A percentile compares a stretch with the other conserved stretches of the same genome.
Conservation (phyloP, 768 basidiomycete species). For the Ephemerocybe angulata region DNA sequence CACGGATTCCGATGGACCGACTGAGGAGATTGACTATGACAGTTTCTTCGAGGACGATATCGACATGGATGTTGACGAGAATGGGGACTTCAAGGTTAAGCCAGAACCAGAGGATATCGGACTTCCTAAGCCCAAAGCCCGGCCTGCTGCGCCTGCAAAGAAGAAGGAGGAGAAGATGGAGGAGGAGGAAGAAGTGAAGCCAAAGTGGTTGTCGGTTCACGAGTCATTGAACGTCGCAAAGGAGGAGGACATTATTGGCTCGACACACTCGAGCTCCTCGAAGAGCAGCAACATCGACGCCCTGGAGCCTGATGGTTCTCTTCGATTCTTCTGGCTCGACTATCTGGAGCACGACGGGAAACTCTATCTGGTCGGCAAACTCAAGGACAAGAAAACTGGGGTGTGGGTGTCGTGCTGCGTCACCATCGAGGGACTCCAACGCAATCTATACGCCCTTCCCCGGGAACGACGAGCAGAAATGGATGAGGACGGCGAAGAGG, state of each 20-base stretch:
- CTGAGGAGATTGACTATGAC: constrained; percentile 52
- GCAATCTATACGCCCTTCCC: constrained; percentile 89
- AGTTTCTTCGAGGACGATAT: constrained; percentile 41
- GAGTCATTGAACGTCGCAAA: constrained; percentile 60
- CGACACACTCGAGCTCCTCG: constrained; percentile 32
- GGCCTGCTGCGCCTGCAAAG: constrained; percentile 3
- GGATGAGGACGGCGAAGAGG: constrained; percentile 54
- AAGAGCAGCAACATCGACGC: constrained; percentile 48
- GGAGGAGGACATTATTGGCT: constrained; percentile 58
- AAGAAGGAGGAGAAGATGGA: constrained; percentile 50
- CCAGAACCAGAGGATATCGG: constrained; percentile 22
- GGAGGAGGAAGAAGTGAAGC: constrained; percentile 40
- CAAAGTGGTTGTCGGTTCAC: constrained; percentile 73
- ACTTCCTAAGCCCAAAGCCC: constrained; percentile 13
- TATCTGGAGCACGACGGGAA: constrained; percentile 84
- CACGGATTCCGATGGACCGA: constrained; percentile 55
- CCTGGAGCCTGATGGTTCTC: constrained; percentile 77
- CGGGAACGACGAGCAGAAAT: constrained; percentile 58
- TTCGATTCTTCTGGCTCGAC: constrained; percentile 96
- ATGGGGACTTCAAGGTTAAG: constrained; percentile 18
- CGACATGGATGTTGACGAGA: constrained; percentile 34
- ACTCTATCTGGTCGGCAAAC: constrained; percentile 88
- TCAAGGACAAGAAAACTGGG: constrained; percentile 69
- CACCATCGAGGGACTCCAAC: constrained; percentile 77
- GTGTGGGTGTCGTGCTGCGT: constrained; percentile 84